phyloP scores from a whole-genome alignment of 495 filamentous ascomycete species.

The Penicillium manginii region DNA sequence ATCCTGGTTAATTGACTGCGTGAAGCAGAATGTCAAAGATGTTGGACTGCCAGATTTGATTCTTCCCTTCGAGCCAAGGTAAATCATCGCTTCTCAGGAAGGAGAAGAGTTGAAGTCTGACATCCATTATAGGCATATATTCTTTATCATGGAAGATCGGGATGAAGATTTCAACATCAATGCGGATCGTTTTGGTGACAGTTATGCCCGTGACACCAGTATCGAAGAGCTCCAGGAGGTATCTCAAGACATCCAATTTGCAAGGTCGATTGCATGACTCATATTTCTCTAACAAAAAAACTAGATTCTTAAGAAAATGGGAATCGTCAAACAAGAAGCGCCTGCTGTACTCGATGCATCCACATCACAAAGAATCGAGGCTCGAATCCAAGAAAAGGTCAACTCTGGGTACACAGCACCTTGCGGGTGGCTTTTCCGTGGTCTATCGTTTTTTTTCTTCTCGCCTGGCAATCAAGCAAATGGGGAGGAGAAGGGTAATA shows the following conservation, averaged over 20 bases:
- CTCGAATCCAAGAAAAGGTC: conserved; percentile 54
- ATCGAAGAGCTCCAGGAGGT: conserved; percentile 63
- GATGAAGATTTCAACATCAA: conserved; percentile 51
- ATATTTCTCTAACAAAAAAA: no score
- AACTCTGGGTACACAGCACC: conserved; percentile 39
- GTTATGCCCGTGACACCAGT: conserved; percentile 74
- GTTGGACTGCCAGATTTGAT: conserved; percentile 57
- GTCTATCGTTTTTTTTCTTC: conserved; percentile 58
- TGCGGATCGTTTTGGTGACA: conserved; percentile 80
- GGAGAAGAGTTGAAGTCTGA: background rate
- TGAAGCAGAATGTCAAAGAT: conserved; percentile 68
- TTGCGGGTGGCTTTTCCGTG: conserved; percentile 70
- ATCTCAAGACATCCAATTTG: background rate
- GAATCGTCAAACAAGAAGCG: conserved; percentile 29
- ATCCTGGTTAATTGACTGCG: conserved; percentile 83
- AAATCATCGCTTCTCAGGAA: conserved; percentile 29
- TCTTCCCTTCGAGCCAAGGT: conserved; percentile 71
- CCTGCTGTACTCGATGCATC: conserved; percentile 26
- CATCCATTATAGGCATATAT: conserved; percentile 53
- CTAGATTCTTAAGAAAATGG: conserved; percentile 54
- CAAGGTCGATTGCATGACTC: no score
- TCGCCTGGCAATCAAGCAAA: conserved; percentile 22
- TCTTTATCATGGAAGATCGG: conserved; percentile 52
- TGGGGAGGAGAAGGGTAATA: background rate
- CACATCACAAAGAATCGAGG: conserved; percentile 59